A percentile compares a stretch with the other conserved stretches of the same genome.
phyloP scores from a whole-genome alignment of 2,329 filamentous ascomycete genomes.

The Didymella arachidicola region DNA sequence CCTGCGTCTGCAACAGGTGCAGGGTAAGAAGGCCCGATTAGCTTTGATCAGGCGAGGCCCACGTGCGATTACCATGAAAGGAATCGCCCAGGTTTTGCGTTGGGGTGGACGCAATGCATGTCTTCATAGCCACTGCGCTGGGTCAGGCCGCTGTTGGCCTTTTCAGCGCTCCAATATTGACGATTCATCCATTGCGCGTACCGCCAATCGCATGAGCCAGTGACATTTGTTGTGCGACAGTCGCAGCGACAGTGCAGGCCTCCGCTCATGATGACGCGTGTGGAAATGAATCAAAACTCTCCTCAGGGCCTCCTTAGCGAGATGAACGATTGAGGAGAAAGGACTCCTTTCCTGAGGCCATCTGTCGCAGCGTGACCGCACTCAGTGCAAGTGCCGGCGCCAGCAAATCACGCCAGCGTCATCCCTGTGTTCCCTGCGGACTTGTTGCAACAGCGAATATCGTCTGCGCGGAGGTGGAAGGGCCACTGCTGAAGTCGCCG shows the following conservation, averaged over 20 bases:
- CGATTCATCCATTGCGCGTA: slow-evolving; percentile 23
- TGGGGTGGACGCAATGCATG: slow-evolving; percentile 42
- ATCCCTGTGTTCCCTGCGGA: slow-evolving; percentile 32
- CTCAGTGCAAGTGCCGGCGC: slow-evolving; percentile 43
- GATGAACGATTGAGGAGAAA: slow-evolving; percentile 51
- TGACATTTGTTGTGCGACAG: slow-evolving; percentile 37
- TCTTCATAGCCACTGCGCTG: slow-evolving; percentile 37
- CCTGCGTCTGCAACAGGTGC: slow-evolving; percentile 9
- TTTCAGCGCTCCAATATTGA: slow-evolving; percentile 28
- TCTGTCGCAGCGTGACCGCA: slow-evolving; percentile 29
- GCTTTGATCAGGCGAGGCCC: slow-evolving; percentile 32
- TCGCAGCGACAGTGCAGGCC: slow-evolving; percentile 21
- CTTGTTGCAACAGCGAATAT: slow-evolving; percentile 7
- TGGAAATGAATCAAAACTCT: slow-evolving; percentile 40
- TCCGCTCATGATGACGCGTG: slow-evolving; percentile 32
- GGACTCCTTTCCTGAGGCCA: slow-evolving; percentile 31
- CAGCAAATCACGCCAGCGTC: slow-evolving; percentile 27
- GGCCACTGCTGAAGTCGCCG: slow-evolving; percentile 8
- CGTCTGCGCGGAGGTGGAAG: slow-evolving; percentile 11
- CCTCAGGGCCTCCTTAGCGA: slow-evolving; percentile 43
- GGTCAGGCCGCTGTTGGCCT: slow-evolving; percentile 32
- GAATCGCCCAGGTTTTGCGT: slow-evolving; percentile 31
- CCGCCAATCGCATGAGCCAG: slow-evolving; percentile 32
- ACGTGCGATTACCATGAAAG: slow-evolving; percentile 37
- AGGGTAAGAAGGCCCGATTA: slow-evolving; percentile 17